Base-by-base conservation (phyloP, 1,139 yeast species). In the Taphrina pruni region DNA sequence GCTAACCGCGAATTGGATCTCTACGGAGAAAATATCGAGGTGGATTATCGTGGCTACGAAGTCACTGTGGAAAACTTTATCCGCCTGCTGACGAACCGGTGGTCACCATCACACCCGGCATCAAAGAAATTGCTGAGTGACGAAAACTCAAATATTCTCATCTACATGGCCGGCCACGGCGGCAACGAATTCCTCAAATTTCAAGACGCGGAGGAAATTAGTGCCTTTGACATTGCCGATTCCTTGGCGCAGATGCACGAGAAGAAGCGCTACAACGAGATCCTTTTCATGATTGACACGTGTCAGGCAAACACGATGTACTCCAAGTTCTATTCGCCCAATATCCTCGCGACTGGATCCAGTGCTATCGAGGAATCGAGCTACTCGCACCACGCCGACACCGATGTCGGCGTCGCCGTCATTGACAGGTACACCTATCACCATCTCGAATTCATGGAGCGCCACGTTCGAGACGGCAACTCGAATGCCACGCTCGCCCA, bases 301-400 rank as follows among this genome's bases (percentile, higher is more conserved):
- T 94, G 99, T 78, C 99, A 94, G 80, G 99, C 99, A 41, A 94
- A 94, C 79, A 91, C 99, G 21, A 94, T 94, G 99, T 94, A 90
- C 79, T 88, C 95, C 70, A 85, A 89, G 76, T 88, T 93, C 77
- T 92, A 92, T 77, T 89, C 97, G 9, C 99, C 99, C 51, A 93
- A 94, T 77, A 86, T 94, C 61, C 81, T 94, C 70, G 92, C 97
- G 0, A 96, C 94, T 58, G 99, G 99, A 0, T 91, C 97, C 0
- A 89, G 96, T n/a, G 88, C 84, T 73, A 73, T 91, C 11, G 97
- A 89, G 70, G 97, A 95, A 78, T 88, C 94, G 66, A 90, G 97
- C 0, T 94, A 93, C 77, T 92, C 97, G 1, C 98, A 94, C 76
- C 97, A 92, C 77, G 91, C 97, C 1, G 99, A 94, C 77, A 86